Base-by-base conservation (phyloP, 2,329 filamentous ascomycete species). In the Paraconiothyrium brasiliense region DNA sequence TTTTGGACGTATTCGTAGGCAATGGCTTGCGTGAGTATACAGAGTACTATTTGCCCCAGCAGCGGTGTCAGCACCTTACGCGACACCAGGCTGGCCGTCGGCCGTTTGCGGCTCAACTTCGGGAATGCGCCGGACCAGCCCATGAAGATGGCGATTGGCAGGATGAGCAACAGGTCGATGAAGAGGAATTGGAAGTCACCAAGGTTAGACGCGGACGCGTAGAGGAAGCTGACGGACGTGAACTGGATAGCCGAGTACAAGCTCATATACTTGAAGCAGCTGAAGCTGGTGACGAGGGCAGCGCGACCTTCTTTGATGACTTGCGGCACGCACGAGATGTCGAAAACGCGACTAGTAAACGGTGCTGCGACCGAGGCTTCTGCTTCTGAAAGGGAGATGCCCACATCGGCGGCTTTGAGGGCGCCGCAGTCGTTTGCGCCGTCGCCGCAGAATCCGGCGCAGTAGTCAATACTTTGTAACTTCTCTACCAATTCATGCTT, bases 261-360 rank as follows among this genome's bases (percentile, higher is more conserved):
- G 71, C 92, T 96, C 96, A 99, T 99, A 81, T 97, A 99, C 83
- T 98, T 99, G 86, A 99, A 99, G 82, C 95, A 99, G 82, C 92
- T 96, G 82, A 99, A 99, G 79, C 93, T 97, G 13, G 95, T 99
- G n/a, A 98, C 94, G 37, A 99, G 85, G 37, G 96, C 92, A 22
- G 94, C 94, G 65, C 96, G 89, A 22, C 95, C 95, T 83, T 99
- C 95, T 67, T 93, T 79, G 66, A 99, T 98, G 66, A 99, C 90
- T 72, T 94, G 90, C 8, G 94, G 91, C 4, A 99, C 94, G 77
- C 95, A 99, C 13, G 92, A 92, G 71, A 99, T 98, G 76, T 99
- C 95, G 76, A 99, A 99, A 20, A 97, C 85, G 39, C 94, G 89
- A 59, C 93, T 97, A 0, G 95, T 99, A 71, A 99, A 99, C 0